Conservation (phyloP, 2,329 filamentous ascomycete genomes). For the Mycogone perniciosa region DNA sequence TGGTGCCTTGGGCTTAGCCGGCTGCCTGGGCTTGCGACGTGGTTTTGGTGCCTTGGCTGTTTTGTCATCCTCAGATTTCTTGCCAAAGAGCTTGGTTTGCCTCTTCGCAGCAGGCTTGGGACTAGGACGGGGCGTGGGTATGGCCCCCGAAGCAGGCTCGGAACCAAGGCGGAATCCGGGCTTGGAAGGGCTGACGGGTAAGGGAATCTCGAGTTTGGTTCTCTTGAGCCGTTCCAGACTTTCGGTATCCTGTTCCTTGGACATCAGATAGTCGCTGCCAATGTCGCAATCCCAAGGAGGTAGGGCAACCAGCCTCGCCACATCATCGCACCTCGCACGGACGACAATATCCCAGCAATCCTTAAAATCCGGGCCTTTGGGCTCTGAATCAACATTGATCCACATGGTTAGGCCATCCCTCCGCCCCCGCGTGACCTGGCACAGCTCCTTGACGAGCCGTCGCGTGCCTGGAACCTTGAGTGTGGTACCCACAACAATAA, state of each 20-base stretch:
- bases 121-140: constrained; percentile 53
- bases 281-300: constrained; percentile 52
- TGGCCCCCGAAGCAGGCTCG: constrained; percentile 41
- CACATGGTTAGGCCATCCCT: constrained; percentile 83
- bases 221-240: constrained; percentile 33
- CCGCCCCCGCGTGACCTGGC: constrained; percentile 73
- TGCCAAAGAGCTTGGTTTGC: constrained; percentile 48
- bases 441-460: constrained; percentile 85
- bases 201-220: constrained; percentile 27
- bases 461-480: constrained; percentile 91
- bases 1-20: constrained; percentile 31
- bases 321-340: constrained; percentile 77
- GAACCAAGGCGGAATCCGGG: constrained; percentile 36
- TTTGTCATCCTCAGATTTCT: constrained; percentile 14
- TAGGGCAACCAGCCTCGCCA: constrained; percentile 65
- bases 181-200: constrained; percentile 19
- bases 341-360: constrained; percentile 92
- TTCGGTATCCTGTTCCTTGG: constrained; percentile 39
- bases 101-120: constrained; percentile 44
- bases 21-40: constrained; percentile 29
- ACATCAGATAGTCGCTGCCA: constrained; percentile 43
- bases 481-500: constrained; percentile 92
- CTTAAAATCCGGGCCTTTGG: constrained; percentile 76
- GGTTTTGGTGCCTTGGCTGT: constrained; percentile 23
- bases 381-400: constrained; percentile 87